Evolutionary conservation across 768 basidiomycete species (phyloP).

Genomic region (Udeniomyces megalosporus): DNA sequence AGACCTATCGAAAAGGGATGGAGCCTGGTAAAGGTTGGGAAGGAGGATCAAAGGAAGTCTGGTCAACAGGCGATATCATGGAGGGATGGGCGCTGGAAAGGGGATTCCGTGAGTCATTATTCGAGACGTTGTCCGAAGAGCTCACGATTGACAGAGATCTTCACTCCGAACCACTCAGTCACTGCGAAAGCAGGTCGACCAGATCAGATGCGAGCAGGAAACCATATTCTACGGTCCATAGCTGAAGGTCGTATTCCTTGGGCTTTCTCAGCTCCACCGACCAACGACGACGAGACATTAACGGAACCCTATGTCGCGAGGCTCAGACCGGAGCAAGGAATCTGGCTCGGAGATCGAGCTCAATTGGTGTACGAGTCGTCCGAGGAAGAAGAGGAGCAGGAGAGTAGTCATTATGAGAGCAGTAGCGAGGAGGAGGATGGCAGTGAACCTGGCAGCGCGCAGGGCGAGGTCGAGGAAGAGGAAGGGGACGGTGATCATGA

Average conservation of each 20-base stretch:
- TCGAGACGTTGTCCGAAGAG: neutral
- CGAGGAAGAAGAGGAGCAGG: too few relatives aligned
- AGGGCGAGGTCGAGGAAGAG: too few relatives aligned
- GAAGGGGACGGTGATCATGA: too few relatives aligned
- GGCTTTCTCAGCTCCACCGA: slow-evolving; percentile 66
- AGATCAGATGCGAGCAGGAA: slow-evolving; percentile 70
- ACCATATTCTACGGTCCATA: slow-evolving; percentile 51
- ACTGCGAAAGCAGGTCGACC: slow-evolving; percentile 84
- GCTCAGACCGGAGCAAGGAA: neutral
- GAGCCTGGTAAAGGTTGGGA: slow-evolving; percentile 13
- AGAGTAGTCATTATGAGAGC: too few relatives aligned
- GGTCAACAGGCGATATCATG: slow-evolving; percentile 80
- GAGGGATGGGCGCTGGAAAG: slow-evolving; percentile 57
- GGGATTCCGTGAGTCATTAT: slow-evolving; percentile 40
- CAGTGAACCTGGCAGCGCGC: too few relatives aligned
- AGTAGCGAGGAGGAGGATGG: too few relatives aligned
- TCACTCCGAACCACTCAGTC: slow-evolving; percentile 26
- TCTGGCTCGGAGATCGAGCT: slow-evolving; percentile 15
- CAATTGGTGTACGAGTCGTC: neutral
- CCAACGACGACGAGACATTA: too few relatives aligned
- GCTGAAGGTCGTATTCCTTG: slow-evolving; percentile 67
- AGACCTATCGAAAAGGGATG: slow-evolving; percentile 54
- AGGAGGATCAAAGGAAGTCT: slow-evolving; percentile 31
- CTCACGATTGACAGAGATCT: neutral
- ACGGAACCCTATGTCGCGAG: neutral